Conservation (phyloP, 164 flowering plant species). For the Umbilicus rupestris region DNA sequence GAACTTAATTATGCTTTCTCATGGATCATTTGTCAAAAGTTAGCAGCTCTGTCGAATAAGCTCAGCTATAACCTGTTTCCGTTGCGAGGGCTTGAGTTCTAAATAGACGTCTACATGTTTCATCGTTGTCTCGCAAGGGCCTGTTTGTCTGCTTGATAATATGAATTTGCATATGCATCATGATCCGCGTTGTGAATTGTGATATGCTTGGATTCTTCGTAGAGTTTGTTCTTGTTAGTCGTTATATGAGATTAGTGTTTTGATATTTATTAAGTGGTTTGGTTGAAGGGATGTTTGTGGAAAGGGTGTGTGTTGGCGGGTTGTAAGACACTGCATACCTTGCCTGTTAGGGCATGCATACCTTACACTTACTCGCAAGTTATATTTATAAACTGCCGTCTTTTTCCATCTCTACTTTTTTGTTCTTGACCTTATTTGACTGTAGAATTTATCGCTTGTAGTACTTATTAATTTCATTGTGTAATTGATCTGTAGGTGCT, state of each 20-base stretch:
- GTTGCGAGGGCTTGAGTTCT: background rate
- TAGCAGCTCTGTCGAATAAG: background rate
- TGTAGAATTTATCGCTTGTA: too few species aligned
- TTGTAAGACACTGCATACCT: background rate
- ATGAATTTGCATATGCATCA: background rate
- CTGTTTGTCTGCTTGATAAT: background rate
- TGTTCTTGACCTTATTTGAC: too few species aligned
- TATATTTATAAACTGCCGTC: background rate
- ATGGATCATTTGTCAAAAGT: background rate
- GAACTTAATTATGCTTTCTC: too few species aligned
- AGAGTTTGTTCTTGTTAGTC: background rate
- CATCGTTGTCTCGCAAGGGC: background rate
- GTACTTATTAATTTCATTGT: background rate
- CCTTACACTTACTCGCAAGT: background rate
- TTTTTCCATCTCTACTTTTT: too few species aligned
- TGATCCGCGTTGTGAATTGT: background rate
- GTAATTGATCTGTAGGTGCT: slow-evolving; percentile 27
- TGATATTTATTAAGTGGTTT: background rate
- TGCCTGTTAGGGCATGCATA: background rate
- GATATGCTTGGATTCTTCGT: background rate
- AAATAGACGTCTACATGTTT: background rate
- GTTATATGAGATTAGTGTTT: background rate
- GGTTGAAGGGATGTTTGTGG: slow-evolving; percentile 3
- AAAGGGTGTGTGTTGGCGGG: background rate
- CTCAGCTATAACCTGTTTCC: background rate